A percentile compares a stretch with the other conserved stretches of the same genome.
These are phyloP conservation scores for Polychaeton citri DNA, from an alignment of 2,329 filamentous ascomycete genomes.

Conservation along the genomic window DNA sequence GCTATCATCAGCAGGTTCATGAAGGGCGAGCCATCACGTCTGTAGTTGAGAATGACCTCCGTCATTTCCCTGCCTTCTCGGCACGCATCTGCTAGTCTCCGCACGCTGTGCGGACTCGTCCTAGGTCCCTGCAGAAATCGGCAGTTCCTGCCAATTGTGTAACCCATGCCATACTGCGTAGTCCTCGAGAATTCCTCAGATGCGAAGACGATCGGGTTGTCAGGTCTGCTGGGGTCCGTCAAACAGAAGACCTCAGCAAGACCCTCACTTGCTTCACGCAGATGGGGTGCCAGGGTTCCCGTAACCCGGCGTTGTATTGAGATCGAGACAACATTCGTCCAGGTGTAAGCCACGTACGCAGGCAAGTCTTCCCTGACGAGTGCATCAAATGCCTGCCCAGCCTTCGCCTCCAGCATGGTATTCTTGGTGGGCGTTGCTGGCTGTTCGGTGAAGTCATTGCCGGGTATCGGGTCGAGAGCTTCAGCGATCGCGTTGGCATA, in stretches of 20 bases:
- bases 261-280: constrained; percentile 58
- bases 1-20: constrained; percentile 67
- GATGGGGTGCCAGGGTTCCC: constrained; percentile 49
- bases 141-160: constrained; percentile 63
- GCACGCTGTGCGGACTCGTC: constrained; percentile 50
- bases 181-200: constrained; percentile 65
- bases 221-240: constrained; percentile 57
- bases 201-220: constrained; percentile 66
- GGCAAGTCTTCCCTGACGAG: constrained; percentile 57
- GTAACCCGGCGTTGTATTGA: constrained; percentile 56
- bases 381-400: constrained; percentile 49
- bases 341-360: constrained; percentile 56
- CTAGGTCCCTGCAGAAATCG: constrained; percentile 65
- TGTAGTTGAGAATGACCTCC: constrained; percentile 62
- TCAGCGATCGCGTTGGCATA: constrained; percentile 58
- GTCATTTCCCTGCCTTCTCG: constrained; percentile 53
- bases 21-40: constrained; percentile 63
- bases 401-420: constrained; percentile 46
- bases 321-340: constrained; percentile 54
- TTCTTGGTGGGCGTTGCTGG: constrained; percentile 43
- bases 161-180: constrained; percentile 61
- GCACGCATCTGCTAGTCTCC: constrained; percentile 48
- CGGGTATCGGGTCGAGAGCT: constrained; percentile 43
- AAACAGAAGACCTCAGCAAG: constrained; percentile 66
- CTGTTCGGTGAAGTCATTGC: constrained; percentile 41